phyloP scores from a whole-genome alignment of 768 basidiomycete species.

The Kwoniella mangroviensis region DNA sequence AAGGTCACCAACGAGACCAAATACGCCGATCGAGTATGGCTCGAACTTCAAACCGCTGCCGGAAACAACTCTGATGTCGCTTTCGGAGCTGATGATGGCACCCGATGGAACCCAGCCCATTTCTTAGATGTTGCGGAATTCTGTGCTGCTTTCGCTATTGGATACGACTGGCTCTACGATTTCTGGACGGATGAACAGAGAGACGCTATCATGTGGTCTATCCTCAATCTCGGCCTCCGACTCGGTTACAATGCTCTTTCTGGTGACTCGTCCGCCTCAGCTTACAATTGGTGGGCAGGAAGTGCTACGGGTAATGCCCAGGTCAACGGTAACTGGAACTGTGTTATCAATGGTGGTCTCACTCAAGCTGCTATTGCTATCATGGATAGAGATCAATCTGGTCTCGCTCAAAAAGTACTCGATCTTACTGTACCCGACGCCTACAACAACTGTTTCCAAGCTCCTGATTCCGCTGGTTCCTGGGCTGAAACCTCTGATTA shows the following conservation, averaged over 20 bases:
- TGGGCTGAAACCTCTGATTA: constrained; percentile 89
- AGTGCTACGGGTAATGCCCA: constrained; percentile 27
- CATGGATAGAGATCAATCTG: constrained; percentile 72
- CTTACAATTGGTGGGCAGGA: constrained; percentile 76
- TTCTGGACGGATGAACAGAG: constrained; percentile 77
- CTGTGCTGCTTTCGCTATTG: constrained; percentile 83
- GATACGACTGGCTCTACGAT: constrained; percentile 95
- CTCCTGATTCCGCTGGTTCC: constrained; percentile 71
- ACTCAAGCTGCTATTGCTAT: constrained; percentile 90
- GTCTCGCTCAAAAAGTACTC: constrained; percentile 71
- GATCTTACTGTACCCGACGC: constrained; percentile 74
- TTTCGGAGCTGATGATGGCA: constrained; percentile 69
- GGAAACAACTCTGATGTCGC: constrained; percentile 66
- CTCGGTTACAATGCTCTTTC: constrained; percentile 68
- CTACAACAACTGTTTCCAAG: constrained; percentile 70
- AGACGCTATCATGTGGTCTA: constrained; percentile 68
- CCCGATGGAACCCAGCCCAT: constrained; percentile 83
- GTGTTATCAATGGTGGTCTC: constrained; percentile 84
- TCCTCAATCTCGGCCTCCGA: constrained; percentile 77
- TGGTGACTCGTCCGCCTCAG: constrained; percentile 49
- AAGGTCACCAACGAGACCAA: constrained; percentile 88
- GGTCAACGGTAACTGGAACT: constrained; percentile 93
- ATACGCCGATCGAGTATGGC: constrained; percentile 85
- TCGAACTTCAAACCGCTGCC: constrained; percentile 78
- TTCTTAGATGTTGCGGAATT: constrained; percentile 89